Evolutionary conservation across 345 rosid genomes (phyloP).

Genomic region (Reutealis trisperma): DNA sequence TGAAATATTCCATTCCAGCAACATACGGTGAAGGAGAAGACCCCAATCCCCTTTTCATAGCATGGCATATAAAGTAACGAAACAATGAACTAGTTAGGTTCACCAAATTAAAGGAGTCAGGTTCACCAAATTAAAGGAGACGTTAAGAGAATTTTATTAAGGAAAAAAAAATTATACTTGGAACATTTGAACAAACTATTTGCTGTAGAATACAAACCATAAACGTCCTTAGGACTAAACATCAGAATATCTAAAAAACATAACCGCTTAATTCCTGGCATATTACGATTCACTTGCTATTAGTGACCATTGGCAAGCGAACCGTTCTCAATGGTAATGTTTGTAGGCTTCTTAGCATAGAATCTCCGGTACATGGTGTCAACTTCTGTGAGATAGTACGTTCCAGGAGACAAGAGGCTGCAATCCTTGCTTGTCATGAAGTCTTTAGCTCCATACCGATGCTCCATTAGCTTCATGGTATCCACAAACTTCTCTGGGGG

Average conservation of each 20-base stretch:
- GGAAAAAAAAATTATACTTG: conserved; percentile 8
- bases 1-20: too few species aligned
- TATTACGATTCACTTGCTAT: conserved; percentile 3
- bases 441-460: conserved; percentile 95
- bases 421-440: conserved; percentile 89
- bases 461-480: conserved; percentile 91
- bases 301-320: conserved; percentile 69
- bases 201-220: conserved; percentile 22
- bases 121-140: neutral
- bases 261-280: neutral
- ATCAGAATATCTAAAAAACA: neutral
- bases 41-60: too few species aligned
- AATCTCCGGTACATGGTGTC: conserved; percentile 93
- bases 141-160: conserved; percentile 9
- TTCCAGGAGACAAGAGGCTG: conserved; percentile 82
- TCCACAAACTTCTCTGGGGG: conserved; percentile 82
- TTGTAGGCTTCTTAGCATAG: conserved; percentile 62
- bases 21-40: too few species aligned
- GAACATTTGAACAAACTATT: conserved; percentile 14
- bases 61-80: neutral
- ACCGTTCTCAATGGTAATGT: conserved; percentile 43
- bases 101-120: neutral
- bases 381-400: conserved; percentile 91
- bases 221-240: conserved; percentile 4
- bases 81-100: neutral